Evolutionary conservation across 1,139 yeast genomes (phyloP), one percentile per base, ranked within the genome.

Genomic region (Debaryomyces singareniensis): DNA sequence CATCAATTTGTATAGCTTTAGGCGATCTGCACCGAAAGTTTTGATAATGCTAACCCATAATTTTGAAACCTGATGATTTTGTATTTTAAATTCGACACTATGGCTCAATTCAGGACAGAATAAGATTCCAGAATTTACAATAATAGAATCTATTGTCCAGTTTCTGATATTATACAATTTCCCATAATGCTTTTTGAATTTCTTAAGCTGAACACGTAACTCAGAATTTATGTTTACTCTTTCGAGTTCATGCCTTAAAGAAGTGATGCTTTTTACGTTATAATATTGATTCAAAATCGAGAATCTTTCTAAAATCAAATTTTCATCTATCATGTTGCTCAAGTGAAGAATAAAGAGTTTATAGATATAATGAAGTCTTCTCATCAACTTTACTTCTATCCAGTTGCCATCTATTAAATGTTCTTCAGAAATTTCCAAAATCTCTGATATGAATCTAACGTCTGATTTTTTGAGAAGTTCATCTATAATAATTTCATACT

Each of bases 381-480:
- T 40, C 41, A 32, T 35, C 15, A 52, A 28, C 20, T 42, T 42
- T 7, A 44, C 42, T 29, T 61, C 63, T n/a, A 48, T 47, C 47
- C 58, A 51, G 35, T 51, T 59, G 2, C 61, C 66, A 4, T 44
- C 25, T 2, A 58, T 49, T 29, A 66, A 47, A 33, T 53, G 38
- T 9, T 45, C 37, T 36, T 66, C 71, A 28, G 60, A 48, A 16
- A 44, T 39, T 2, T 34, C 33, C 13, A 66, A 38, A 9, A 53
- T 40, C 6, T 37, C 20, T n/a, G 33, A 33, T 6, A 57, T 34
- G 6, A 38, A 32, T 10, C 35, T 28, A 13, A 34, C 31, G 6
- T 42, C 24, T 16, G 34, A 25, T 14, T 38, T 29, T n/a, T 32
- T 35, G 15, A 50, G 27, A 3, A 51, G 22, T 20, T 40, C 37